Percentiles rank a stretch among this genome's conserved stretches.
These are phyloP conservation scores for Bathelium albidoporum DNA, from an alignment of 495 filamentous ascomycete genomes.

Conservation along the genomic window DNA sequence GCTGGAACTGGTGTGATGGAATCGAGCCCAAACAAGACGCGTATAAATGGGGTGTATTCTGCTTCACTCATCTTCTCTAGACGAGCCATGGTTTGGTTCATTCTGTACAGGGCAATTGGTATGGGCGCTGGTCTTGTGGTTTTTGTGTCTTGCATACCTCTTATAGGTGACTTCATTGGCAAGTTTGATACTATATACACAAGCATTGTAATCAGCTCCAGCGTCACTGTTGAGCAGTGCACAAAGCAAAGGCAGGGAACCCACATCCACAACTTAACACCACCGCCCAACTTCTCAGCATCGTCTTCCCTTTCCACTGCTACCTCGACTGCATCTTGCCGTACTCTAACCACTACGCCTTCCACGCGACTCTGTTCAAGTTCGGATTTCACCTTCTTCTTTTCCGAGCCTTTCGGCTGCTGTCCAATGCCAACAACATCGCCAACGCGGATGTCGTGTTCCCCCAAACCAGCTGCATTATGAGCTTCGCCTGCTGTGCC, in stretches of 20 bases:
- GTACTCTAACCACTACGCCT: constrained; percentile 70
- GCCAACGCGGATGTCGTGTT: constrained; percentile 77
- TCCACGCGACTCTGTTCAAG: constrained; percentile 54
- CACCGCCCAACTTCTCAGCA: constrained; percentile 42
- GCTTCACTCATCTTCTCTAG: constrained; percentile 60
- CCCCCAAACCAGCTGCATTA: constrained; percentile 41
- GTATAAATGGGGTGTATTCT: constrained; percentile 64
- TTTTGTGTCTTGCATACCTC: constrained; percentile 38
- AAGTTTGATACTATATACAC: constrained; percentile 59
- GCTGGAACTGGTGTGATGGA: constrained; percentile 44
- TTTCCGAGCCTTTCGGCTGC: constrained; percentile 57
- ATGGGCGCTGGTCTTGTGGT: not conserved
- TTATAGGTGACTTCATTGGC: constrained; percentile 91
- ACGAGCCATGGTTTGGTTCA: constrained; percentile 80
- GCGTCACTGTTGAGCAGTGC: not conserved
- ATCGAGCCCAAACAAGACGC: constrained; percentile 71
- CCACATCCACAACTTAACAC: constrained; percentile 50
- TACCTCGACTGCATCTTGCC: constrained; percentile 48
- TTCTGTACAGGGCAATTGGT: constrained; percentile 38
- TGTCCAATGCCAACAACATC: constrained; percentile 79
- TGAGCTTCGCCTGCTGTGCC: constrained; percentile 22
- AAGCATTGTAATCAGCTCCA: not conserved
- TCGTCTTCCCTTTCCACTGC: constrained; percentile 61
- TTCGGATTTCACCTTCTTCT: constrained; percentile 60
- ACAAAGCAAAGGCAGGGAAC: constrained; percentile 16